phyloP scores from a whole-genome alignment of 202 grass and related monocot species.

The Dendrocalamus latiflorus region DNA sequence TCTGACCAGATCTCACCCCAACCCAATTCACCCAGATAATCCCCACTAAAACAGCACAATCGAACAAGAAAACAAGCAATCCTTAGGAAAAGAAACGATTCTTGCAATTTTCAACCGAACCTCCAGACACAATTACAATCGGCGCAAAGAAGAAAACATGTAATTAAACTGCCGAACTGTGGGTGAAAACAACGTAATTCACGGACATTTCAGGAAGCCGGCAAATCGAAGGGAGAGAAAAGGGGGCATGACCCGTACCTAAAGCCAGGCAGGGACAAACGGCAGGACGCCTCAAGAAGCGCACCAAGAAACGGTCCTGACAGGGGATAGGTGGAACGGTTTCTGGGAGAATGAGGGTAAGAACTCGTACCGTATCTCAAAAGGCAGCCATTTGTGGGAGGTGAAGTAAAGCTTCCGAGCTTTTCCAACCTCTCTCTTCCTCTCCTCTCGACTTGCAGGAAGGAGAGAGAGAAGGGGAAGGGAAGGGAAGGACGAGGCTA shows the following conservation, averaged over 20 bases:
- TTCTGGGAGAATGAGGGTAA: background rate
- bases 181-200: background rate
- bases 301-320: background rate
- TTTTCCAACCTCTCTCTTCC: background rate
- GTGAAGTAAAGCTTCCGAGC: background rate
- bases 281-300: background rate
- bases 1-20: background rate
- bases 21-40: background rate
- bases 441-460: slow-evolving; percentile 11
- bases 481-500: background rate
- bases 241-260: background rate
- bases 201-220: background rate
- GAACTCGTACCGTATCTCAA: background rate
- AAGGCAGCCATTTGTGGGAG: background rate
- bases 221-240: background rate
- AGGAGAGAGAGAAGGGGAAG: too few relatives aligned
- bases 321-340: background rate
- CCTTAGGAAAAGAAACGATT: background rate
- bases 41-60: background rate
- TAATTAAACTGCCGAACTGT: background rate
- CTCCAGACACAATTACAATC: background rate
- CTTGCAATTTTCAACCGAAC: background rate
- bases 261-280: background rate
- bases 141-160: background rate
- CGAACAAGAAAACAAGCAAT: background rate